Evolutionary conservation across 495 filamentous ascomycete genomes (phyloP), one percentile per base, ranked within the genome.

Genomic region (Neurospora sublineolata): DNA sequence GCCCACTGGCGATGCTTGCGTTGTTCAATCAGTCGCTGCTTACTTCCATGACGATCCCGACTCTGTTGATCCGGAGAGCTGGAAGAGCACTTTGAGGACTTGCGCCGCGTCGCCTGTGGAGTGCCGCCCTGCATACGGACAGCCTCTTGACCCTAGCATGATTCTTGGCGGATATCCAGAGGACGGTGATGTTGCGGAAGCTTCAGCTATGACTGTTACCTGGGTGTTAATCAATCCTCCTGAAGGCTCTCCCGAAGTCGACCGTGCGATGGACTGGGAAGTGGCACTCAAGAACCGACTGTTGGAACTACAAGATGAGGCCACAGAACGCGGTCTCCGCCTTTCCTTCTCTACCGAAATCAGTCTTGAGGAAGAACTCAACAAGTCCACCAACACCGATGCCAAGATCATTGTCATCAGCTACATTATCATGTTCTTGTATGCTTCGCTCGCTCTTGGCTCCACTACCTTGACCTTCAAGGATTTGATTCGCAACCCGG

Each of bases 381-480:
- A 97, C 82, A 97, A 98, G 80, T 94, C 91, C 12, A 97, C 93
- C 41, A 99, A 99, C 79, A 97, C 95, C 3, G 95, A 99, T 80
- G 95, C 94, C 23, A 97, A 94, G 80, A 98, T 99, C 74, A 89
- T 99, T 16, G 91, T 96, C 52, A 91, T 98, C 80, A 97, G 94
- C 83, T 99, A 99, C 82, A 87, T 98, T 73, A 91, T 97, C 80
- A 99, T 99, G 95, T 98, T 99, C 78, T 79, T 99, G 41, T 99
- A 99, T 76, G 95, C 94, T 4, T 97, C 94, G 2, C 77, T 99
- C 40, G 94, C 95, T 4, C 82, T 99, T 4, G 96, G 95, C 3
- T 96, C 94, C 3, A 94, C 90, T 14, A 94, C 92, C 1, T 82
- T 97, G 39, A 90, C 91, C 39, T 82, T 92, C 72, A 86, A 85